Evolutionary conservation across 2,329 filamentous ascomycete species (phyloP).

Genomic region (Curvularia spicifera): DNA sequence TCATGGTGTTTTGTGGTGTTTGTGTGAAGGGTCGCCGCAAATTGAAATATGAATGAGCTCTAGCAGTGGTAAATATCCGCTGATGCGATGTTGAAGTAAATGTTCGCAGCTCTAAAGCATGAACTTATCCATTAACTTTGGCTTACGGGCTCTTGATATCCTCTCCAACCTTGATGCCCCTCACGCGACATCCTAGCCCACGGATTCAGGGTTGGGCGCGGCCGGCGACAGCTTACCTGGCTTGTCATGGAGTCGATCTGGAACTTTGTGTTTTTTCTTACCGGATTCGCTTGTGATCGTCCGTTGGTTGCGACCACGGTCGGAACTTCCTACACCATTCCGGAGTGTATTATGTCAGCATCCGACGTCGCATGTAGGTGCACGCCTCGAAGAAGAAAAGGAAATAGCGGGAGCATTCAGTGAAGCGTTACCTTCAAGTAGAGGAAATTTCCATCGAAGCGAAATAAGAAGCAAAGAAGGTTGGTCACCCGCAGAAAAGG

Average conservation of each 20-base stretch:
- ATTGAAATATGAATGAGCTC: background rate
- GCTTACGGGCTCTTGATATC: conserved; percentile 1
- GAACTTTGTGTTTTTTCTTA: background rate
- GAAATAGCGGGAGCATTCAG: background rate
- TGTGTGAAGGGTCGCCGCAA: background rate
- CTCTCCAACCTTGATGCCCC: background rate
- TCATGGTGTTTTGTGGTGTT: background rate
- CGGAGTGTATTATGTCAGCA: background rate
- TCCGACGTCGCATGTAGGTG: background rate
- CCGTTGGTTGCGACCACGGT: background rate
- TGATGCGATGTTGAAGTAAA: background rate
- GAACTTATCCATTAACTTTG: background rate
- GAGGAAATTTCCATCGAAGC: background rate
- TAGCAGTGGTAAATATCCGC: background rate
- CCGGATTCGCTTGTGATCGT: background rate
- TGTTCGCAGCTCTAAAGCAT: background rate
- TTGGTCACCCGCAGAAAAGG: background rate
- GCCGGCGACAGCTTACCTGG: background rate
- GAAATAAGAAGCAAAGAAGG: background rate
- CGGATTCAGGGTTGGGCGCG: background rate
- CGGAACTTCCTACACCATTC: conserved; percentile 1
- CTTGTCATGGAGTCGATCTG: background rate
- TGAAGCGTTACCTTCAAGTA: background rate
- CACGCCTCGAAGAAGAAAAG: background rate
- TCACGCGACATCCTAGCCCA: background rate